Base-by-base conservation (phyloP, 345 rosid genomes). In the Eucalyptus erythrocorys region DNA sequence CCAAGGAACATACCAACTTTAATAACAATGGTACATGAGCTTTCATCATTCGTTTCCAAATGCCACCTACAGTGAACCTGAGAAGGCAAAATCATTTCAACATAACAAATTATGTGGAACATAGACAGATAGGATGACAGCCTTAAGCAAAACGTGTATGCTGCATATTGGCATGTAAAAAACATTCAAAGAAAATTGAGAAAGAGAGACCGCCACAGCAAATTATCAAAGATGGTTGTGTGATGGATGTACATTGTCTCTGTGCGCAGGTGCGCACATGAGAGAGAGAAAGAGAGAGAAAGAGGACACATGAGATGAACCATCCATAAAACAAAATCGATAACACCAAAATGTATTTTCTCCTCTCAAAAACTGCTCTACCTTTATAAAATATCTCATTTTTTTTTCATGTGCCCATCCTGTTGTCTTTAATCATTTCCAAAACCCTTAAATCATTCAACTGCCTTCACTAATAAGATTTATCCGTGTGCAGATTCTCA, bases 61-160 rank as follows among this genome's bases (percentile, higher is more conserved):
- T 87, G 91, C 99, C 99, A 97, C 86, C 94, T 93, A 88, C 98
- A 96, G 85, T 97, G 99, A 92, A 97, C 91, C 99, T 97, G 92
- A 88, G 90, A 61, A 53, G 85, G 66, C 22, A 48, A 87, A 87
- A 87, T 76, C 47, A 76, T 76, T 76, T 40, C 30, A 40, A 24
- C 47, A 37, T 7, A 76, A 76, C 14, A 34, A 71, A 76, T 76
- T 76, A 37, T 37, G 27, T 40, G 47, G 82, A 76, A 76, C 21
- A 47, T 76, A 76, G 82, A 76, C 42, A 76, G 24, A 76, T 40
- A 37, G 45, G 19, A 76, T 21, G 5, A 37, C 47, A 40, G 27
- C 45, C 27, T 40, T 40, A 76, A 76, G 47, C 84, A 76, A 40
- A 76, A 76, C 8, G 9, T 40, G 47, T 26, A 21, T 37, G 81